These are phyloP conservation scores for Coleophoma eucalyptorum DNA, from an alignment of 2,329 filamentous ascomycete species.

Conservation along the genomic window DNA sequence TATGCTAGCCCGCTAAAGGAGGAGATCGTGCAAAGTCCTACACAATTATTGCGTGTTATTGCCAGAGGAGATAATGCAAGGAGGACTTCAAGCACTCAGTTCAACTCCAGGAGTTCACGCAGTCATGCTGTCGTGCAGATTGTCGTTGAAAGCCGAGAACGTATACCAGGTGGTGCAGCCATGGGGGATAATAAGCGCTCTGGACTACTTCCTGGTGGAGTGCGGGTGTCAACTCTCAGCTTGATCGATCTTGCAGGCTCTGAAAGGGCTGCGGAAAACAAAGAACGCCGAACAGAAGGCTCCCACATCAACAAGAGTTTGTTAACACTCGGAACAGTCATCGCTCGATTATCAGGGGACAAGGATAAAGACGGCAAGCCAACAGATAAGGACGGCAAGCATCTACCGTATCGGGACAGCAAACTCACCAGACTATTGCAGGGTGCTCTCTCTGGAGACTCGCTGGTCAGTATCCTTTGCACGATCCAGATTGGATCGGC, in stretches of 20 bases:
- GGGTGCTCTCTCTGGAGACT: constrained; percentile 87
- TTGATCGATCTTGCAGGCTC: constrained; percentile 96
- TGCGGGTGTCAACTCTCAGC: constrained; percentile 91
- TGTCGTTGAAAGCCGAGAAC: constrained; percentile 93
- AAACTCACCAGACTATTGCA: constrained; percentile 93
- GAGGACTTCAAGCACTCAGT: constrained; percentile 90
- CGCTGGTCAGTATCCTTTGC: constrained; percentile 94
- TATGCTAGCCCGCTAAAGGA: constrained; percentile 96
- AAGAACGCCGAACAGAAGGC: constrained; percentile 89
- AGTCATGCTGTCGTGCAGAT: constrained; percentile 99
- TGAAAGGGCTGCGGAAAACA: constrained; percentile 91
- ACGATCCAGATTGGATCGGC: constrained; percentile 87
- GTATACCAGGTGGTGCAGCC: constrained; percentile 51
- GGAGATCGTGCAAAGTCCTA: constrained; percentile 97
- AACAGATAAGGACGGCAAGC: constrained; percentile 80
- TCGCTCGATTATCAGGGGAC: constrained; percentile 83
- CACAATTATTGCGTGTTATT: constrained; percentile 90
- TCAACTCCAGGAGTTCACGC: constrained; percentile 92
- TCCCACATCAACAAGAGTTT: constrained; percentile 99
- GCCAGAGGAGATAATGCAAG: constrained; percentile 89
- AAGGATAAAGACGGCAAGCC: constrained; percentile 77
- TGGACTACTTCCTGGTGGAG: constrained; percentile 75
- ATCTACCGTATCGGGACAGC: constrained; percentile 94
- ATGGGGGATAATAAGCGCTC: constrained; percentile 61
- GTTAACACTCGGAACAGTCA: constrained; percentile 91